Evolutionary conservation across 2,329 filamentous ascomycete genomes (phyloP).

Genomic region (Neopestalotiopsis rosae): DNA sequence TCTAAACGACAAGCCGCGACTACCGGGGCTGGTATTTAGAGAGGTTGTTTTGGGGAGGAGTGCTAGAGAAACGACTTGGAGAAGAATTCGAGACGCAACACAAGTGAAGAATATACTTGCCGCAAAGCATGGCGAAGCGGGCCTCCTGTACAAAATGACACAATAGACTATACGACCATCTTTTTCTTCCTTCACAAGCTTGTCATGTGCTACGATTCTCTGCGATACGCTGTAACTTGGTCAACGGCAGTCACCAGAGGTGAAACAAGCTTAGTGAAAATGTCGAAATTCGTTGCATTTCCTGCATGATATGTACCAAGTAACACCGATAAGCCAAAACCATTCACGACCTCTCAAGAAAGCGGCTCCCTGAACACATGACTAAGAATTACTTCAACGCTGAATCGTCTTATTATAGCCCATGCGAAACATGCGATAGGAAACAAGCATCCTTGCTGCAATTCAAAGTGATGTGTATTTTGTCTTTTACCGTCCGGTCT

Average conservation of each 20-base stretch:
- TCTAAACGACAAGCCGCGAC: slow-evolving; percentile 14
- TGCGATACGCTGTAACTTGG: background rate
- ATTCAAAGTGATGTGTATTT: background rate
- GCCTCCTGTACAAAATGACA: slow-evolving; percentile 23
- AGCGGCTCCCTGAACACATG: background rate
- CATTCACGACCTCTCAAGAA: background rate
- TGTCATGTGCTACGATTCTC: background rate
- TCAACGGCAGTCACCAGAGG: background rate
- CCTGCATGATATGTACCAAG: too few species aligned
- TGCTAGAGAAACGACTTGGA: background rate
- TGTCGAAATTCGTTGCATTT: too few species aligned
- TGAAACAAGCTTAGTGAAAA: too few species aligned
- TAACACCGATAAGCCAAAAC: background rate
- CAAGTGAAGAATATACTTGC: background rate
- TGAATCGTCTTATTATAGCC: too few species aligned
- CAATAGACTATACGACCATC: slow-evolving; percentile 20
- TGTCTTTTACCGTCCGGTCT: background rate
- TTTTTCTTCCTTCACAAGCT: background rate
- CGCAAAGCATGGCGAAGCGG: slow-evolving; percentile 14
- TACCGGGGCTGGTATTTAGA: background rate
- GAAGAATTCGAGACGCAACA: background rate
- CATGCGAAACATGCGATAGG: background rate
- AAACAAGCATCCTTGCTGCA: background rate
- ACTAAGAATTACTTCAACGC: too few species aligned
- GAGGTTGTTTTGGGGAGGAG: background rate